Base-by-base conservation (phyloP, 371 early-diverging fungal species). In the Haplosporangium sp. region DNA sequence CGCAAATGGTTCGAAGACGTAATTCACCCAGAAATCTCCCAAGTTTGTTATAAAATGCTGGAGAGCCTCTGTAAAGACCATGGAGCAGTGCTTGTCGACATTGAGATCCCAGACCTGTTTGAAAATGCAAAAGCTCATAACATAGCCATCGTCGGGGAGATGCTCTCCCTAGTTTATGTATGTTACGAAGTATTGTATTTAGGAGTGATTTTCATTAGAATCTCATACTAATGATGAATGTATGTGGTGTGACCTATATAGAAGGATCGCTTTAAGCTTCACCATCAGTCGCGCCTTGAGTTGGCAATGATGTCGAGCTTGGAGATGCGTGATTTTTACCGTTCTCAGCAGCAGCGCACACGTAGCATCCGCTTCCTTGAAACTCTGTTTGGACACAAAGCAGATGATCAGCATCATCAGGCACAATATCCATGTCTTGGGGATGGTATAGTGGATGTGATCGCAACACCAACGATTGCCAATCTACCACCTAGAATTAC, bases 21-120 rank as follows among this genome's bases (percentile, higher is more conserved):
- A 2, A 70, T 77, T 15, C 78, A 86, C 4, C 86, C 84, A n/a
- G 89, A 87, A 42, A 85, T 90, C 53, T 48, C 82, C 11, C 67
- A 85, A 11, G 83, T 81, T 8, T 69, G 89, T 13, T 77, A 84
- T 39, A 55, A 63, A 1, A 85, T 90, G 72, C 83, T 85, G 38
- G 66, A 85, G n/a, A 63, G 72, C 19, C 74, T 81, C 27, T 81
- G 87, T 39, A 61, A 83, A 55, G 68, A 67, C 7, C 74, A 84
- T 48, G 94, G 94, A 6, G 95, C 94, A 0, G 81, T 77, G 4
- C 61, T 93, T 34, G 87, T 91, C 0, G 89, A 89, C 19, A 85
- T 93, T 68, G 84, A 82, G n/a, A 86, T 93, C 65, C 91, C 91
- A n/a, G 89, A 92, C 57, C 72, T 94, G 3, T 86, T 89, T 20